Conservation (phyloP, 2,329 filamentous ascomycete genomes). For the Decorospora gaudefroyi region DNA sequence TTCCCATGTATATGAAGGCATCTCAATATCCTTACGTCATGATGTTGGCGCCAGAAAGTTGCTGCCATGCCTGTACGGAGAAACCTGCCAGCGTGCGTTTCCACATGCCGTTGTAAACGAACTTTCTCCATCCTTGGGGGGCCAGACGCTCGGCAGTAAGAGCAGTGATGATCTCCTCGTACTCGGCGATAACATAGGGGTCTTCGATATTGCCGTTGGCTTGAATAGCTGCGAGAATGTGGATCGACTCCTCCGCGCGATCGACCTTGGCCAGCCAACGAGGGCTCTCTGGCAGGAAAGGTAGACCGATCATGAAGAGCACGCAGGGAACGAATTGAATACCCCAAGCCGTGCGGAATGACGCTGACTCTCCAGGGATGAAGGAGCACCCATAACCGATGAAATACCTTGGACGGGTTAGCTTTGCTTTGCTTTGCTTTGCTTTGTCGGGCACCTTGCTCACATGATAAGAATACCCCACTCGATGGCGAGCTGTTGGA, state of each 20-base stretch:
- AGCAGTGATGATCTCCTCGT: conserved; percentile 73
- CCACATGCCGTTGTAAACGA: conserved; percentile 73
- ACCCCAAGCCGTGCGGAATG: conserved; percentile 47
- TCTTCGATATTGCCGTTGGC: conserved; percentile 64
- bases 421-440: neutral
- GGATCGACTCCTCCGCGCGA: conserved; percentile 51
- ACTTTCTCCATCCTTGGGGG: conserved; percentile 71
- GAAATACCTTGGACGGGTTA: conserved; percentile 42
- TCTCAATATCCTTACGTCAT: too few species aligned
- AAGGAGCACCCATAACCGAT: conserved; percentile 47
- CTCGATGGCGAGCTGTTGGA: conserved; percentile 76
- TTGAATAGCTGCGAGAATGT: conserved; percentile 51
- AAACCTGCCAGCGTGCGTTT: conserved; percentile 72
- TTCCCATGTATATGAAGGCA: too few species aligned
- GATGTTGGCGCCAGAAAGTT: conserved; percentile 78
- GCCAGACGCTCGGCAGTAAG: conserved; percentile 74
- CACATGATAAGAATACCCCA: conserved; percentile 57
- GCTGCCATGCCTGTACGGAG: conserved; percentile 76
- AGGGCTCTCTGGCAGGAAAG: conserved; percentile 55
- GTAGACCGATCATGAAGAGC: conserved; percentile 53
- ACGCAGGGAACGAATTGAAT: conserved; percentile 48
- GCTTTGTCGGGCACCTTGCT: neutral
- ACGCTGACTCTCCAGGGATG: conserved; percentile 30
- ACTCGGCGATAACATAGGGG: conserved; percentile 68
- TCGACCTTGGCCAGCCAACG: conserved; percentile 54